Percentiles rank a stretch among this genome's conserved stretches.
phyloP scores from a whole-genome alignment of 192 early-diverging fungal species.

The Obelidium mucronatum region DNA sequence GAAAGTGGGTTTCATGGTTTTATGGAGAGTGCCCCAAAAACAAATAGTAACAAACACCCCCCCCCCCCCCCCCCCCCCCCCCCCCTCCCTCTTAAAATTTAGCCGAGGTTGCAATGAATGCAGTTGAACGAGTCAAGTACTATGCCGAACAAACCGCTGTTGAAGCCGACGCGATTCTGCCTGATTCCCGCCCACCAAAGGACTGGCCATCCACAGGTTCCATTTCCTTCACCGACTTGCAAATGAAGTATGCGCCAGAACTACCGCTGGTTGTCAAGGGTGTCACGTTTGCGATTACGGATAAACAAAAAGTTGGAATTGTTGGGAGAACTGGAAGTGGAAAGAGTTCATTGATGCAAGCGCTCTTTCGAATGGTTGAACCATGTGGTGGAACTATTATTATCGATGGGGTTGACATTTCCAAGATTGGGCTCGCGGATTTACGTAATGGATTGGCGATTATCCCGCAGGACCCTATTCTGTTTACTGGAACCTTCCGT shows the following conservation, averaged over 20 bases:
- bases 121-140: conserved; percentile 63
- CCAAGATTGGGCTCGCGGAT: conserved; percentile 64
- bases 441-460: conserved; percentile 60
- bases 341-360: conserved; percentile 76
- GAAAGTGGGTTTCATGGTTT: conserved; percentile 31
- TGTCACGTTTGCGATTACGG: conserved; percentile 45
- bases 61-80: no score
- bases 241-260: conserved; percentile 54
- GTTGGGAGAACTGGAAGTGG: conserved; percentile 78
- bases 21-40: no score
- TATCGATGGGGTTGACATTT: conserved; percentile 78
- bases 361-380: conserved; percentile 76
- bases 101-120: conserved; percentile 66
- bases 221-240: conserved; percentile 52
- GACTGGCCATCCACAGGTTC: conserved; percentile 57
- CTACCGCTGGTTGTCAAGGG: conserved; percentile 57
- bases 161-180: conserved; percentile 46
- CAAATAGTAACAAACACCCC: no score
- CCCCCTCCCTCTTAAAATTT: neutral
- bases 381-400: conserved; percentile 63
- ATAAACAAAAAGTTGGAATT: conserved; percentile 59
- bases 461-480: conserved; percentile 62
- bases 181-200: conserved; percentile 39
- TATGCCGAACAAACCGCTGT: conserved; percentile 52
- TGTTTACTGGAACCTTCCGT: conserved; percentile 67